Conservation (phyloP, 768 basidiomycete genomes). For the Termitomyces sp. region DNA sequence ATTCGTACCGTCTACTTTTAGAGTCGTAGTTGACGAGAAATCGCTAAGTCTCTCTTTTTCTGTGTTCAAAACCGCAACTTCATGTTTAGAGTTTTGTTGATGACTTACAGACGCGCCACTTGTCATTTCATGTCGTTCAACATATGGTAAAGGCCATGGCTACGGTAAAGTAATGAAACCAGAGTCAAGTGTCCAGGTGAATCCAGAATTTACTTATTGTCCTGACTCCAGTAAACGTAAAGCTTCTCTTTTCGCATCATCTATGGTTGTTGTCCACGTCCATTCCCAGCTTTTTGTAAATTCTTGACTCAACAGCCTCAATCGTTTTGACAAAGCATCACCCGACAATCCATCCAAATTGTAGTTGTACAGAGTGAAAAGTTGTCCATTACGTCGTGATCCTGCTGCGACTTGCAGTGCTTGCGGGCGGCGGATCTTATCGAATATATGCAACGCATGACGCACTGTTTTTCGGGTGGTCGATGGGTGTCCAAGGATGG, state of each 20-base stretch:
- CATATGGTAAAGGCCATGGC: too few species aligned
- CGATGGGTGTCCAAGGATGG: slow-evolving; percentile 37
- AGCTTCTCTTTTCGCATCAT: slow-evolving; percentile 35
- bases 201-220: background rate
- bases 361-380: slow-evolving; percentile 32
- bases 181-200: too few species aligned
- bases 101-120: too few species aligned
- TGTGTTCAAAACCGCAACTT: too few species aligned
- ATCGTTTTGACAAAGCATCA: slow-evolving; percentile 23
- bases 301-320: slow-evolving; percentile 33
- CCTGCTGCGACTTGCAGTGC: slow-evolving; percentile 31
- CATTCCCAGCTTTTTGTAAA: slow-evolving; percentile 57
- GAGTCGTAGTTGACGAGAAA: too few species aligned
- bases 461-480: slow-evolving; percentile 35
- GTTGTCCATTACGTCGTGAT: slow-evolving; percentile 36
- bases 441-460: slow-evolving; percentile 40
- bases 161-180: too few species aligned
- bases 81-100: too few species aligned
- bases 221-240: slow-evolving; percentile 19
- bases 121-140: too few species aligned
- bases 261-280: slow-evolving; percentile 50
- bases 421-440: slow-evolving; percentile 44
- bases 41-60: too few species aligned
- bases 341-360: slow-evolving; percentile 24
- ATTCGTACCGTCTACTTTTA: too few species aligned